These are phyloP conservation scores for Perkinsus marinus DNA, from an alignment of 169 alveolate species.

Conservation along the genomic window DNA sequence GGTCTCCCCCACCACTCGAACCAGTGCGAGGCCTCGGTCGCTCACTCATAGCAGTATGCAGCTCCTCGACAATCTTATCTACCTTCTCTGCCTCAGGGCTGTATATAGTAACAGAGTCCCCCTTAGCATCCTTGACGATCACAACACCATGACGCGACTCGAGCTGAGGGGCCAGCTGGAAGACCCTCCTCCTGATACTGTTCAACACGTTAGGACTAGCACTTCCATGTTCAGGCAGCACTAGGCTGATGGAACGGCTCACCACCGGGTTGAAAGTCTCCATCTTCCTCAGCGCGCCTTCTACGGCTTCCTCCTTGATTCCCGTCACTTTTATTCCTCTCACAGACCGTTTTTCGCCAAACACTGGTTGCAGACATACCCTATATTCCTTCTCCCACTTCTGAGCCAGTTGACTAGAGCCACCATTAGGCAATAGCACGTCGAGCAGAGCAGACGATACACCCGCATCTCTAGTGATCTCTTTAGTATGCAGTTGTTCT, in stretches of 20 bases:
- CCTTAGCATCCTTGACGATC: background rate
- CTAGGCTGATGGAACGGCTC: background rate
- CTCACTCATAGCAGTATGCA: background rate
- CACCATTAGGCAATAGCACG: background rate
- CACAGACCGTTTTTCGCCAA: background rate
- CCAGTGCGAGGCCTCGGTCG: background rate
- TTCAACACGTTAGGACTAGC: background rate
- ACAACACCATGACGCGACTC: background rate
- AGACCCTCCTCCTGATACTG: background rate
- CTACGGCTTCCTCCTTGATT: background rate
- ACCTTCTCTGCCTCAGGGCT: background rate
- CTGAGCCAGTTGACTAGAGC: background rate
- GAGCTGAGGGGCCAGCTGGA: background rate
- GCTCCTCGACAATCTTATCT: background rate
- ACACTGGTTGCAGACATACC: background rate
- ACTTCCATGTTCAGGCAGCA: background rate
- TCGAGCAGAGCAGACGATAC: background rate
- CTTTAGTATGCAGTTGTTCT: background rate
- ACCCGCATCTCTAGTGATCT: background rate
- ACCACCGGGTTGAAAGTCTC: background rate
- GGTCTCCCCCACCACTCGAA: background rate
- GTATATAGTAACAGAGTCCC: background rate
- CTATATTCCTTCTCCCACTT: background rate
- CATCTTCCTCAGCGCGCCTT: background rate
- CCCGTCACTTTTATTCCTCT: background rate